These are phyloP conservation scores for Penicillium paradoxum DNA, from an alignment of 495 filamentous ascomycete genomes.

Conservation along the genomic window DNA sequence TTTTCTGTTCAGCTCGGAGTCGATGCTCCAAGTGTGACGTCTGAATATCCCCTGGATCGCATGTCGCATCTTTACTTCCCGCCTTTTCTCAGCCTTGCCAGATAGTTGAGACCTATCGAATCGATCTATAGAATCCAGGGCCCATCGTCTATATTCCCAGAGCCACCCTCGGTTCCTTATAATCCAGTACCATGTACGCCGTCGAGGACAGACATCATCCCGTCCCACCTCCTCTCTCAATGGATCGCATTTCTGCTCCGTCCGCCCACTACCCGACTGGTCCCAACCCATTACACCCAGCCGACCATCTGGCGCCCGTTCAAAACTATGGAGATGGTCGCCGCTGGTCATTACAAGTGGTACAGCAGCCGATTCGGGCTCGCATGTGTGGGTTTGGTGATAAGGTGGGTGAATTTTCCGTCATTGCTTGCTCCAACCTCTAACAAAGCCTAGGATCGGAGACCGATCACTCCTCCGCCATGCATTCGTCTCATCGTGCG, in stretches of 20 bases:
- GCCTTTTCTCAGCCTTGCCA: constrained; percentile 6
- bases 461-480: constrained; percentile 93
- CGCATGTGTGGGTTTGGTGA: constrained; percentile 99
- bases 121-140: constrained; percentile 1
- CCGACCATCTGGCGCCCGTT: constrained; percentile 37
- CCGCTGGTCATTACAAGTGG: constrained; percentile 67
- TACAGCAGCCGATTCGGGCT: constrained; percentile 89
- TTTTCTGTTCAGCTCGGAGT: constrained; percentile 16
- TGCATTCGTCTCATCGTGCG: constrained; percentile 81
- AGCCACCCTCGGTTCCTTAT: constrained; percentile 25
- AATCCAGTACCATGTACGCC: constrained; percentile 39
- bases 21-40: constrained; percentile 35
- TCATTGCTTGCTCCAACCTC: neutral
- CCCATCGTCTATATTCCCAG: constrained; percentile 9
- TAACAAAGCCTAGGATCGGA: constrained; percentile 63
- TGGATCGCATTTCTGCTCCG: constrained; percentile 45
- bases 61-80: constrained; percentile 16
- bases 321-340: constrained; percentile 43
- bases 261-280: constrained; percentile 39
- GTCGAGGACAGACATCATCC: constrained; percentile 42
- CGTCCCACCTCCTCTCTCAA: constrained; percentile 40
- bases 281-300: constrained; percentile 26
- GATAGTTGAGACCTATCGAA: constrained; percentile 13
- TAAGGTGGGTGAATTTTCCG: constrained; percentile 57
- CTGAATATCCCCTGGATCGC: constrained; percentile 26